phyloP scores from a whole-genome alignment of 2,329 filamentous ascomycete species.

The Nothophaeocryptopus gaeumannii region DNA sequence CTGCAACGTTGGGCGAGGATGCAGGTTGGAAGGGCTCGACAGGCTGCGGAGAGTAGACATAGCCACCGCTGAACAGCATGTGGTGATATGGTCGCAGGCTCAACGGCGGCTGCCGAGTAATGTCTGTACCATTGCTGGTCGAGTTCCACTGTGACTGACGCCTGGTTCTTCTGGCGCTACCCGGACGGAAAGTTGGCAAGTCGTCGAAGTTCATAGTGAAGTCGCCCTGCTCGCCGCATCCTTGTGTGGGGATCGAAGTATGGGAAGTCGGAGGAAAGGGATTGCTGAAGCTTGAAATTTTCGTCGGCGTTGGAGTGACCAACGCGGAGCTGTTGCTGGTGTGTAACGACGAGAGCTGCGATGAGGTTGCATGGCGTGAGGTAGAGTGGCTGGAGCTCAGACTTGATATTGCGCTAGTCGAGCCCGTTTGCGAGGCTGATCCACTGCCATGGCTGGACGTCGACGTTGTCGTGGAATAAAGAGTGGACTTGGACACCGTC shows the following conservation, averaged over 20 bases:
- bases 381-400: too few species aligned
- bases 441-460: too few species aligned
- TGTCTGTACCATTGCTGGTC: conserved; percentile 26
- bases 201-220: conserved; percentile 41
- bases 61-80: conserved; percentile 52
- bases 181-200: conserved; percentile 36
- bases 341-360: neutral
- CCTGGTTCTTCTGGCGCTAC: conserved; percentile 21
- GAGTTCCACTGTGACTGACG: conserved; percentile 12
- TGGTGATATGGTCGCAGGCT: conserved; percentile 47
- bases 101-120: conserved; percentile 40
- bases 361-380: neutral
- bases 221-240: conserved; percentile 47
- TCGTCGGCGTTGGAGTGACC: neutral
- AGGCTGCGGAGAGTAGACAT: conserved; percentile 47
- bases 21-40: conserved; percentile 45
- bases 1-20: conserved; percentile 48
- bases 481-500: too few species aligned
- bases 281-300: conserved; percentile 9
- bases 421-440: too few species aligned
- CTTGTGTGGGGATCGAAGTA: conserved; percentile 20
- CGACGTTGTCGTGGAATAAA: too few species aligned
- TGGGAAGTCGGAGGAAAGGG: conserved; percentile 20
- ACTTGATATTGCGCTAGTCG: too few species aligned
- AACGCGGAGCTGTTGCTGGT: neutral